A percentile compares a stretch with the other conserved stretches of the same genome.
Evolutionary conservation across 2,329 filamentous ascomycete genomes (phyloP).

Genomic region (Aspergillus hiratsukae): DNA sequence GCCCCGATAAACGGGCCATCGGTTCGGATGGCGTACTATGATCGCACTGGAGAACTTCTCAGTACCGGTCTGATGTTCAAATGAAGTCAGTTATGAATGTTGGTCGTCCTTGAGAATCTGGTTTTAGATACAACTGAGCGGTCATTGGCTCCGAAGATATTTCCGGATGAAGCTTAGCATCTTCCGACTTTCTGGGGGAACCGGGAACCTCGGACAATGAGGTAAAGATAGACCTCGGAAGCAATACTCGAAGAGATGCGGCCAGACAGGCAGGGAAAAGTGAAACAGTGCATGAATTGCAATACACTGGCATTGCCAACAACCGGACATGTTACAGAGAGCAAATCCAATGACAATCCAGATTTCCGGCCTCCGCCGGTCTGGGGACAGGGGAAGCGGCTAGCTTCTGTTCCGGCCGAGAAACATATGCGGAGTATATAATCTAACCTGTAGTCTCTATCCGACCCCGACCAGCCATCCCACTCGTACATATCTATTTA

Average conservation of each 20-base stretch:
- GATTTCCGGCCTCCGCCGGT: slow-evolving; percentile 22
- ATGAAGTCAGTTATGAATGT: neutral
- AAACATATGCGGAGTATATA: slow-evolving; percentile 2
- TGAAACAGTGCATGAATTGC: neutral
- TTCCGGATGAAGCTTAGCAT: neutral
- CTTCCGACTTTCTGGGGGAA: too few relatives aligned
- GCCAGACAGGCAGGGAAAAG: neutral
- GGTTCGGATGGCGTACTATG: slow-evolving; percentile 3
- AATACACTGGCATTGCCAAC: too few relatives aligned
- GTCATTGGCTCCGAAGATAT: neutral
- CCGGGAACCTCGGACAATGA: neutral
- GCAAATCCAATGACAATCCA: neutral
- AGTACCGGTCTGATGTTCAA: neutral
- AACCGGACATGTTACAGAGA: too few relatives aligned
- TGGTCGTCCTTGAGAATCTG: neutral
- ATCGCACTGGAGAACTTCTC: neutral
- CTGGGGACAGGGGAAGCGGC: slow-evolving; percentile 5
- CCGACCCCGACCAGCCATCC: neutral
- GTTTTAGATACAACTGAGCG: neutral
- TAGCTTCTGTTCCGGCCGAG: slow-evolving; percentile 25
- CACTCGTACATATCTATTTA: neutral
- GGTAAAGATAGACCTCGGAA: neutral
- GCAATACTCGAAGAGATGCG: neutral
- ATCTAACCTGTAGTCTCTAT: neutral
- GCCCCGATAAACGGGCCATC: slow-evolving; percentile 62